Evolutionary conservation across 75 land plant genomes (phyloP).

Genomic region (Gnetum montanum): DNA sequence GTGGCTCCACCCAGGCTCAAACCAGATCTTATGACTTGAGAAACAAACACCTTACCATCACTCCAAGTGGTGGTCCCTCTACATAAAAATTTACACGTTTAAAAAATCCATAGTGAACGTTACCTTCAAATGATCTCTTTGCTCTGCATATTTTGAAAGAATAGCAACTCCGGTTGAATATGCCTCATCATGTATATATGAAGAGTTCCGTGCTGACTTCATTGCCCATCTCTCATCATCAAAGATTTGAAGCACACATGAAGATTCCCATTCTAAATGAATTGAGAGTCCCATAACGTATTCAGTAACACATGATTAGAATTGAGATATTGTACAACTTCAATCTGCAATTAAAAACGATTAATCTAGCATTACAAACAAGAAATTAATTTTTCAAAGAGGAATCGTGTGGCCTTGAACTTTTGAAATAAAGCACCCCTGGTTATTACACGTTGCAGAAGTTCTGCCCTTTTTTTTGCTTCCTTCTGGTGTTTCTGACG

Average conservation of each 20-base stretch:
- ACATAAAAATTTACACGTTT: not conserved
- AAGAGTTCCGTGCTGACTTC: conserved; percentile 70
- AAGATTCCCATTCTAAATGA: conserved; percentile 44
- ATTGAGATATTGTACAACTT: no score
- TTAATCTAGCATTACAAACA: no score
- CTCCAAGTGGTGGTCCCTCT: no score
- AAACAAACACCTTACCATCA: no score
- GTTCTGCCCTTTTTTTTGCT: conserved; percentile 88
- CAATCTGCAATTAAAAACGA: no score
- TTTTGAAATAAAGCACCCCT: no score
- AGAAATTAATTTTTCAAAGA: no score
- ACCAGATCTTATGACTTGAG: no score
- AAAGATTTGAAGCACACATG: conserved; percentile 65
- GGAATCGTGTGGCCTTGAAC: no score
- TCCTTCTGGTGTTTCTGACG: conserved; percentile 64
- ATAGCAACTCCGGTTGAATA: conserved; percentile 67
- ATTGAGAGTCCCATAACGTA: no score
- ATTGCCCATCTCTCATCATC: conserved; percentile 84
- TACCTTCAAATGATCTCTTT: conserved; percentile 89
- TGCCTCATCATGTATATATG: conserved; percentile 69
- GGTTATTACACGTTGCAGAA: conserved; percentile 72
- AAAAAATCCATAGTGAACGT: not conserved
- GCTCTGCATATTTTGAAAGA: conserved; percentile 63
- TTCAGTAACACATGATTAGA: not conserved
- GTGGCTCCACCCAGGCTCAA: no score